phyloP scores from a whole-genome alignment of 306 rosid species.

The Medicago lupulina region DNA sequence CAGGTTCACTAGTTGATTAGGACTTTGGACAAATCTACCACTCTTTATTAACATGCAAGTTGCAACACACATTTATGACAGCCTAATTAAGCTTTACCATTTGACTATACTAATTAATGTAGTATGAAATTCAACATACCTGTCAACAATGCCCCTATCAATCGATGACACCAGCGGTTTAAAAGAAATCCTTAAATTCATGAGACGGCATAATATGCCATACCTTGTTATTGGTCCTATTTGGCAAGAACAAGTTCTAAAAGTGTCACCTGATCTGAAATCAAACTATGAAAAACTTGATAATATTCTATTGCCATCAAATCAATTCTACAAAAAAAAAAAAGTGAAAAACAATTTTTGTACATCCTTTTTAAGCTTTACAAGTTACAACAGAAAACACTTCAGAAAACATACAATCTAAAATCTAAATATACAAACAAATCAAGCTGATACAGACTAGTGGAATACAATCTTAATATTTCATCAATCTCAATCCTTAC shows the following conservation, averaged over 20 bases:
- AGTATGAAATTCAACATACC: neutral
- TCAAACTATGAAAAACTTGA: constrained; percentile 23
- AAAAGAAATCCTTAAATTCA: neutral
- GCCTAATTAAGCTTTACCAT: neutral
- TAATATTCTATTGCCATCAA: constrained; percentile 27
- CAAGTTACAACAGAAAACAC: constrained; percentile 55
- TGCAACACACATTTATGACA: too few species aligned
- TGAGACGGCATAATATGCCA: neutral
- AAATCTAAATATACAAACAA: constrained; percentile 46
- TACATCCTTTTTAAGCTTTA: constrained; percentile 50
- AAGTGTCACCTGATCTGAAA: constrained; percentile 8
- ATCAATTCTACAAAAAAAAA: constrained; percentile 10
- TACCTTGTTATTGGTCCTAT: neutral
- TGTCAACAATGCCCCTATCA: neutral
- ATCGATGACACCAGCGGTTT: neutral
- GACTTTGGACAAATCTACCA: too few species aligned
- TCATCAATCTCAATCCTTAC: constrained; percentile 37
- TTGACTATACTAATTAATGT: neutral
- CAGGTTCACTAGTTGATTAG: too few species aligned
- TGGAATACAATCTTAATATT: constrained; percentile 40
- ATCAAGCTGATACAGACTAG: constrained; percentile 36
- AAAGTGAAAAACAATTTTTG: constrained; percentile 44
- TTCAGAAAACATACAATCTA: constrained; percentile 40
- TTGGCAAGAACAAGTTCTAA: constrained; percentile 10
- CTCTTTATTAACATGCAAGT: too few species aligned